phyloP scores from a whole-genome alignment of 371 early-diverging fungal genomes.

The Mucor saturninus region DNA sequence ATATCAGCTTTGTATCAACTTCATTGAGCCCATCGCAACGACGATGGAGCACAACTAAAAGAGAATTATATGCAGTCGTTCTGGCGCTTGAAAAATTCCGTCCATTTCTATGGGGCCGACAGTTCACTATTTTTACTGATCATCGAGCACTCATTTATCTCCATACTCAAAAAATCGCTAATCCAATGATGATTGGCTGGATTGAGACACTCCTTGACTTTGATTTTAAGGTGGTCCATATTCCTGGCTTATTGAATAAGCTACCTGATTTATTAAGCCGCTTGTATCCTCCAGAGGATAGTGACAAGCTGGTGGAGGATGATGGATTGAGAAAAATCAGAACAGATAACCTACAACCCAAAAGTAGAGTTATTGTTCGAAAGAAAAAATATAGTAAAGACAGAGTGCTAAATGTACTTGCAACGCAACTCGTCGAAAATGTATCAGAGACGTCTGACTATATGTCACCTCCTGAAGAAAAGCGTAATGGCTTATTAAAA shows the following conservation, averaged over 20 bases:
- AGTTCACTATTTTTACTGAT: conserved; percentile 17
- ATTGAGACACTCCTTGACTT: conserved; percentile 22
- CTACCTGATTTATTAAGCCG: too few relatives aligned
- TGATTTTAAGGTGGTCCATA: conserved; percentile 13
- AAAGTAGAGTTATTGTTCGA: not conserved
- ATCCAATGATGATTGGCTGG: conserved; percentile 24
- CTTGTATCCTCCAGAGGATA: not conserved
- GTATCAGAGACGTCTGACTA: conserved; percentile 1
- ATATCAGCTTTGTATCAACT: conserved; percentile 8
- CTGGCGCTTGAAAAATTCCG: conserved; percentile 27
- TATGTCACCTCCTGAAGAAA: conserved; percentile 7
- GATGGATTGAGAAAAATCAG: not conserved
- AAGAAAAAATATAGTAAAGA: not conserved
- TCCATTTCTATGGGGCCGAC: conserved; percentile 24
- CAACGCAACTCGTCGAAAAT: not conserved
- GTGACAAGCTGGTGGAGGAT: conserved; percentile 10
- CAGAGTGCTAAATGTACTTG: not conserved
- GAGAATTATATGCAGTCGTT: conserved; percentile 16
- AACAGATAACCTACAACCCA: too few relatives aligned
- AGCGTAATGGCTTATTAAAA: conserved; percentile 9
- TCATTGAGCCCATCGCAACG: conserved; percentile 8
- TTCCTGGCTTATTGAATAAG: too few relatives aligned
- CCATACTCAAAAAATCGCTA: conserved; percentile 13
- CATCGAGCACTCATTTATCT: conserved; percentile 23
- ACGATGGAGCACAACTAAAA: conserved; percentile 1